phyloP scores from a whole-genome alignment of 345 rosid genomes.

The Bruguiera sexangula region DNA sequence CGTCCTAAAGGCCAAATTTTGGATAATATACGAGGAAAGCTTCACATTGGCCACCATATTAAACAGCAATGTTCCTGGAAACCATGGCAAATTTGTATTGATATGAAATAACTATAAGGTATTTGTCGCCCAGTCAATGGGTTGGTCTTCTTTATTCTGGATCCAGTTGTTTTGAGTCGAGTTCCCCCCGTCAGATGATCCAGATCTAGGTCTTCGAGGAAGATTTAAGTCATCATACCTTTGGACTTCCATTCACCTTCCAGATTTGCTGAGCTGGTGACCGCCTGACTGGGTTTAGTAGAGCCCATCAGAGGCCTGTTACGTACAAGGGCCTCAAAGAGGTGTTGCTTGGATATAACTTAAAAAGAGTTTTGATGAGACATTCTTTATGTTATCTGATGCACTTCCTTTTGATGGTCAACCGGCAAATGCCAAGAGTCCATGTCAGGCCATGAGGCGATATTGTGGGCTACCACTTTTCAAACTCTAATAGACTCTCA shows the following conservation, averaged over 20 bases:
- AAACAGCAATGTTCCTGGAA: too few species aligned
- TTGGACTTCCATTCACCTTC: slow-evolving; percentile 20
- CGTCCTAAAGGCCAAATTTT: too few species aligned
- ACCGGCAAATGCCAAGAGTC: slow-evolving; percentile 10
- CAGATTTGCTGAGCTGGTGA: slow-evolving; percentile 34
- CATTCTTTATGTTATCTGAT: slow-evolving; percentile 17
- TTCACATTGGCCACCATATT: too few species aligned
- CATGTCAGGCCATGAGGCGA: slow-evolving; percentile 18
- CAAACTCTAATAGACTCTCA: slow-evolving; percentile 35
- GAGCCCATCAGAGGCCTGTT: slow-evolving; percentile 5
- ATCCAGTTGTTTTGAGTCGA: background rate
- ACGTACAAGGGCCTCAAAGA: slow-evolving; percentile 1
- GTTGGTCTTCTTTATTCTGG: background rate
- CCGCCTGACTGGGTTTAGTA: slow-evolving; percentile 15
- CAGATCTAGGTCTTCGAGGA: slow-evolving; percentile 44
- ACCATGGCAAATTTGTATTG: too few species aligned
- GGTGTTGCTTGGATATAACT: slow-evolving; percentile 21
- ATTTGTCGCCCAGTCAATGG: background rate
- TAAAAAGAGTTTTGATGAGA: slow-evolving; percentile 41
- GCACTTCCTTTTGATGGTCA: slow-evolving; percentile 20
- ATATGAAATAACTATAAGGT: too few species aligned
- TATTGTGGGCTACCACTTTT: slow-evolving; percentile 35
- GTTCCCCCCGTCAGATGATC: slow-evolving; percentile 29
- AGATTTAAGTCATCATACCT: slow-evolving; percentile 45
- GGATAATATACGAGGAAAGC: too few species aligned